phyloP scores from a whole-genome alignment of 2,329 filamentous ascomycete species.

The Penicillium sp. region DNA sequence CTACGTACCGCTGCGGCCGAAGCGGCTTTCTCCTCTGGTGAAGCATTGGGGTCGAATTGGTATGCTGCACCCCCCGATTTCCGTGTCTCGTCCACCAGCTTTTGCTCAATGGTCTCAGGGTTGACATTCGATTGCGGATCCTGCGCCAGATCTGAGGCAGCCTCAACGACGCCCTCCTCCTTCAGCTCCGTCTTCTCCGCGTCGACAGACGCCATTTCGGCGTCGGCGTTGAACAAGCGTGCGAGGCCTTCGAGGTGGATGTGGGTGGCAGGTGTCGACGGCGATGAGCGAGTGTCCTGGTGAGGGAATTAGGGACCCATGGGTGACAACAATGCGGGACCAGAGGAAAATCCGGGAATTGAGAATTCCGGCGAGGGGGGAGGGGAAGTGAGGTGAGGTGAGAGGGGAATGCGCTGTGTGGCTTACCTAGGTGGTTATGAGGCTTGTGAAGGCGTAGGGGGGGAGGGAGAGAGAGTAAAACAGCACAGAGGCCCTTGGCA shows the following conservation, averaged over 20 bases:
- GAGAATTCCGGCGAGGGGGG: constrained; percentile 1
- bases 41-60: constrained; percentile 82
- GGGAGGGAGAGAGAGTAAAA: constrained; percentile 1
- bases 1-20: constrained; percentile 70
- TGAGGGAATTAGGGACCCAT: constrained; percentile 5
- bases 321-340: constrained; percentile 7
- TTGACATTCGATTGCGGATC: constrained; percentile 67
- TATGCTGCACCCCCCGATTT: constrained; percentile 77
- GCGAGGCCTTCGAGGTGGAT: too few species aligned
- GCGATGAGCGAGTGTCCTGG: background rate
- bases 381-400: constrained; percentile 2
- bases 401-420: too few species aligned
- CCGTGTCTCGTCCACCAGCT: constrained; percentile 72
- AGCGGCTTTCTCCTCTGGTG: constrained; percentile 76
- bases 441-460: constrained; percentile 4
- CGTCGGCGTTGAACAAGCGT: too few species aligned
- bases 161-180: constrained; percentile 74
- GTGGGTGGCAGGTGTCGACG: background rate
- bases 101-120: constrained; percentile 67
- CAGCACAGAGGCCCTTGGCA: too few species aligned
- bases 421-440: too few species aligned
- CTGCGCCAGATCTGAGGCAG: constrained; percentile 52
- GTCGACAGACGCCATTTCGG: constrained; percentile 33
- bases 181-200: constrained; percentile 64
- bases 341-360: constrained; percentile 6